These are phyloP conservation scores for Aspergillus affinis DNA, from an alignment of 495 filamentous ascomycete genomes.

Conservation along the genomic window DNA sequence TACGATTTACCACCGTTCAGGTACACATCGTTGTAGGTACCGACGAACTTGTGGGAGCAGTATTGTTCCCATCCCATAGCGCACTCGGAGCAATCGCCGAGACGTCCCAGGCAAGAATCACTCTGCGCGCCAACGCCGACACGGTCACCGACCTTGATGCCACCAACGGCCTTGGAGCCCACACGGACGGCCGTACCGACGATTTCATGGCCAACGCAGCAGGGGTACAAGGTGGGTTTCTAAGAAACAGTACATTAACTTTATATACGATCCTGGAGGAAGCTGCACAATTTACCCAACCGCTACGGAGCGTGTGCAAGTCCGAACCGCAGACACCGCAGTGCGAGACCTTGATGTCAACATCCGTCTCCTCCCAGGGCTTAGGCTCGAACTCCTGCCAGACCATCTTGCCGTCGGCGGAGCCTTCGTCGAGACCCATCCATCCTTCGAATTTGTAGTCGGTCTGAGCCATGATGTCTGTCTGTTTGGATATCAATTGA, in stretches of 20 bases:
- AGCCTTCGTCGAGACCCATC: constrained; percentile 61
- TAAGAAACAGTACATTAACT: constrained; percentile 7
- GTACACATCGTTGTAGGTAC: constrained; percentile 40
- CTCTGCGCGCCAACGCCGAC: constrained; percentile 86
- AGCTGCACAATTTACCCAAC: constrained; percentile 56
- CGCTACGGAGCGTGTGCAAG: constrained; percentile 70
- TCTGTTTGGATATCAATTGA: too few species aligned
- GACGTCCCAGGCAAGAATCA: constrained; percentile 61
- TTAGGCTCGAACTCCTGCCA: constrained; percentile 81
- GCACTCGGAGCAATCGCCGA: constrained; percentile 69
- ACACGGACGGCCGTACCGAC: constrained; percentile 75
- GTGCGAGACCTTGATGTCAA: constrained; percentile 51
- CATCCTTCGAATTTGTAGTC: constrained; percentile 78
- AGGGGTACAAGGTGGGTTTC: constrained; percentile 62
- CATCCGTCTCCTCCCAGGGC: constrained; percentile 75
- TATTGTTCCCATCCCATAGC: constrained; percentile 61
- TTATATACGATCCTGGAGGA: not conserved
- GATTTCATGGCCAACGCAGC: constrained; percentile 82
- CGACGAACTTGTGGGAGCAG: constrained; percentile 59
- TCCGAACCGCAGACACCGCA: constrained; percentile 57
- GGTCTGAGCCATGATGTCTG: constrained; percentile 29
- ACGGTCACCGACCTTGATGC: constrained; percentile 78
- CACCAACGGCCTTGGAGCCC: constrained; percentile 60
- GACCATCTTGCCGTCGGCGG: constrained; percentile 73
- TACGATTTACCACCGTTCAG: constrained; percentile 60